phyloP scores from a whole-genome alignment of 2,329 filamentous ascomycete species.

The Dactylella cylindrospora region DNA sequence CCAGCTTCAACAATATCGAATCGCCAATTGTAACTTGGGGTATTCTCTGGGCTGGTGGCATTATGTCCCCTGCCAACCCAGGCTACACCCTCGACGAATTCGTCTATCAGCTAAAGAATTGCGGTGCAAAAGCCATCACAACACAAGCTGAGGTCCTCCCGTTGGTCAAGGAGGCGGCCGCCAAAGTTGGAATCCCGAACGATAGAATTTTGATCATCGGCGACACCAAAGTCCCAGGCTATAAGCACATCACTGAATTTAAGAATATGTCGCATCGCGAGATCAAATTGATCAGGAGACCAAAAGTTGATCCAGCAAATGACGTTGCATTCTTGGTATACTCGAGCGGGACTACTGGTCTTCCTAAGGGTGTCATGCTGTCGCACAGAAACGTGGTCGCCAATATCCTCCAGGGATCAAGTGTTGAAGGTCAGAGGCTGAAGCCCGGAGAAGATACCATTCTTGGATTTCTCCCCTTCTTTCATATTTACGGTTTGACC shows the following conservation, averaged over 20 bases:
- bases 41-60: conserved; percentile 77
- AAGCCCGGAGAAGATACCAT: conserved; percentile 63
- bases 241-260: conserved; percentile 66
- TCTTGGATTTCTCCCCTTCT: conserved; percentile 81
- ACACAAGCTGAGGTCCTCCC: conserved; percentile 71
- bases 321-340: conserved; percentile 86
- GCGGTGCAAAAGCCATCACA: conserved; percentile 70
- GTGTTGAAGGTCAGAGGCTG: conserved; percentile 9
- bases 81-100: conserved; percentile 75
- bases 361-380: conserved; percentile 88
- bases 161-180: conserved; percentile 67
- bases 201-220: conserved; percentile 77
- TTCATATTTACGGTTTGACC: conserved; percentile 72
- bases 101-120: conserved; percentile 78
- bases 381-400: conserved; percentile 79
- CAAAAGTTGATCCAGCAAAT: conserved; percentile 66
- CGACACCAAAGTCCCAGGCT: conserved; percentile 57
- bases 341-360: conserved; percentile 83
- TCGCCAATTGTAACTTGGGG: conserved; percentile 76
- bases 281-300: conserved; percentile 59
- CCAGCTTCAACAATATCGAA: conserved; percentile 75
- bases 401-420: conserved; percentile 60
- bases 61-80: conserved; percentile 83
- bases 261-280: conserved; percentile 63
- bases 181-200: conserved; percentile 67